A percentile compares a stretch with the other conserved stretches of the same genome.
Evolutionary conservation across 1,284 basidiomycete species (phyloP).

Genomic region (Kwoniella shivajii): DNA sequence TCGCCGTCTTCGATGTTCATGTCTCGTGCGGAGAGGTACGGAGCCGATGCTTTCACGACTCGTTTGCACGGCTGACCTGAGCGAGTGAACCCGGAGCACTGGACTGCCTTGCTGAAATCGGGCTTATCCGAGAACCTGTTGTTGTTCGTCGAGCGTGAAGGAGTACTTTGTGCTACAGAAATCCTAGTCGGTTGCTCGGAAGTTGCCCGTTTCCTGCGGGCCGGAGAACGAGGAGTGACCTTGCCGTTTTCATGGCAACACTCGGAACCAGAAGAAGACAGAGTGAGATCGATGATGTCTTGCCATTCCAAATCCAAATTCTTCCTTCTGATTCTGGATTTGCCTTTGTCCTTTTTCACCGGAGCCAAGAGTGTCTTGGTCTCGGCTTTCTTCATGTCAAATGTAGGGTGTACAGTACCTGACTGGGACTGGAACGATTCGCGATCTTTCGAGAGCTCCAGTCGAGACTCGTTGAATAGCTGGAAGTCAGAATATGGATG

Average conservation of each 20-base stretch:
- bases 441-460: constrained; percentile 3
- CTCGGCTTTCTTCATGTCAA: constrained; percentile 1
- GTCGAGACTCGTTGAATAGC: constrained; percentile 6
- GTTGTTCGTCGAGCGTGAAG: not conserved
- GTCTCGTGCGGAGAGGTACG: constrained; percentile 26
- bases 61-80: constrained; percentile 50
- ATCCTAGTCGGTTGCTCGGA: constrained; percentile 22
- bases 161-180: not conserved
- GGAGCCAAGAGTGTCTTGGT: not conserved
- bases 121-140: not conserved
- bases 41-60: constrained; percentile 39
- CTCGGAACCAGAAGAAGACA: constrained; percentile 8
- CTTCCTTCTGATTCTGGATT: not conserved
- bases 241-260: not conserved
- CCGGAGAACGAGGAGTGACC: constrained; percentile 26
- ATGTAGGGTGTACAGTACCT: constrained; percentile 7
- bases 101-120: constrained; percentile 16
- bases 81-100: constrained; percentile 51
- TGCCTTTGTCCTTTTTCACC: not conserved
- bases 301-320: not conserved
- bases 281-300: constrained; percentile 22
- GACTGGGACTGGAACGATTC: constrained; percentile 14
- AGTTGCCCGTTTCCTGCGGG: constrained; percentile 18
- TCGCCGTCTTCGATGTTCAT: constrained; percentile 15
- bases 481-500: constrained; percentile 19